Evolutionary conservation across 202 grass and related monocot genomes (phyloP), one percentile per base, ranked within the genome.

Genomic region (Dendrocalamus latiflorus): DNA sequence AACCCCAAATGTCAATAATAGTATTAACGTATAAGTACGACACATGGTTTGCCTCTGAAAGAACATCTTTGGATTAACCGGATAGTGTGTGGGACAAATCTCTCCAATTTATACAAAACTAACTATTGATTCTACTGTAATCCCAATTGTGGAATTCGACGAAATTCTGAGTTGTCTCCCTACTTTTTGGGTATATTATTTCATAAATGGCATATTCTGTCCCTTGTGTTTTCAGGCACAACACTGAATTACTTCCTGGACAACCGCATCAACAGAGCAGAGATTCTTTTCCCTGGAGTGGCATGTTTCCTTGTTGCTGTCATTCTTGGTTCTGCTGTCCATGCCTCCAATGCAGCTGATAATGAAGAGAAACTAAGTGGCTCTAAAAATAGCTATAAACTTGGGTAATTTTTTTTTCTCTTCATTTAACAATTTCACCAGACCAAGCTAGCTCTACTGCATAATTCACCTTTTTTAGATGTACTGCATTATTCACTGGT

Each of bases 191-290:
- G n/a, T n/a, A n/a, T n/a, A n/a, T n/a, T n/a, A n/a, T n/a, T n/a
- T n/a, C n/a, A n/a, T n/a, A n/a, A n/a, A n/a, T n/a, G n/a, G n/a
- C n/a, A n/a, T n/a, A n/a, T n/a, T n/a, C n/a, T n/a, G n/a, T n/a
- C n/a, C n/a, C n/a, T n/a, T n/a, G n/a, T n/a, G n/a, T 43, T 88
- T 91, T 56, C 83, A 99, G 96, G 96, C 28, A 99, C 96, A 34
- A 95, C 93, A 9, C 68, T 98, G 70, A 98, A 98, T 57, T 98
- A 98, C 78, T 95, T 95, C 86, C 89, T 99, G 22, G 96, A 99
- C 76, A 83, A 91, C 67, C 91, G 86, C 34, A 95, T 99, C 79
- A 99, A 95, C 81, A 90, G 22, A 44, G 93, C 93, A 44, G 93
- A 95, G 74, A 93, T 99, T 90, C 91, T 99, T 78, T 99, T 99